Percentiles rank a stretch among this genome's conserved stretches.
These are phyloP conservation scores for Zasmidium citrigriseum DNA, from an alignment of 2,329 filamentous ascomycete genomes.

Conservation along the genomic window DNA sequence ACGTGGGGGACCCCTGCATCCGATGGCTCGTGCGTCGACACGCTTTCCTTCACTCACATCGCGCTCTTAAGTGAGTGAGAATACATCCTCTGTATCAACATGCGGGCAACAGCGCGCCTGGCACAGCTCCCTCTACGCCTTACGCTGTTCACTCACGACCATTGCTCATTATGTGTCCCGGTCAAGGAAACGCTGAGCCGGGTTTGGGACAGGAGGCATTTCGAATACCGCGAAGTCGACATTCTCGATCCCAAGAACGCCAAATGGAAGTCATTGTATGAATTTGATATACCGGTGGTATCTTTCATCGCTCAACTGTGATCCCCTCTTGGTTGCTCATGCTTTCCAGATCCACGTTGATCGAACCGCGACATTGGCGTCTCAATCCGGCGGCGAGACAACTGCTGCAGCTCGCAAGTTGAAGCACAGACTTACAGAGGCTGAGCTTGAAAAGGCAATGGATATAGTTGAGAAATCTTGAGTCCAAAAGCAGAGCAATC, in stretches of 20 bases:
- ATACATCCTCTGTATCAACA: not conserved
- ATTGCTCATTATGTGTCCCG: conserved; percentile 69
- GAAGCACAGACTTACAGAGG: conserved; percentile 74
- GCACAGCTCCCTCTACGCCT: conserved; percentile 40
- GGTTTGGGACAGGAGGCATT: conserved; percentile 67
- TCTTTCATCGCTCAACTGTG: too few relatives aligned
- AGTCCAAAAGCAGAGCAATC: not conserved
- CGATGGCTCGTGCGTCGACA: not conserved
- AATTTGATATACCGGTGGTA: conserved; percentile 81
- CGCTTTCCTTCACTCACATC: not conserved
- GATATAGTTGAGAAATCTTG: conserved; percentile 49
- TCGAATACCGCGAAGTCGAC: conserved; percentile 69
- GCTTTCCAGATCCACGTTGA: conserved; percentile 60
- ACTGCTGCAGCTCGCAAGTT: conserved; percentile 66
- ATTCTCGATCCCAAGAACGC: conserved; percentile 65
- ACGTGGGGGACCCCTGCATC: not conserved
- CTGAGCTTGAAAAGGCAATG: conserved; percentile 69
- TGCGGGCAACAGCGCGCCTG: conserved; percentile 16
- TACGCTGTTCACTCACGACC: conserved; percentile 72
- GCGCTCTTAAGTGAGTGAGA: not conserved
- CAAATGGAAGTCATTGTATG: conserved; percentile 72
- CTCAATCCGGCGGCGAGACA: conserved; percentile 56
- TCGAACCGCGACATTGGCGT: conserved; percentile 49
- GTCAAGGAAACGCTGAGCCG: conserved; percentile 68
- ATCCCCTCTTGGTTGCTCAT: not conserved